Conservation (phyloP, 139 green algal genomes). For the Spirogloea muscicola region DNA sequence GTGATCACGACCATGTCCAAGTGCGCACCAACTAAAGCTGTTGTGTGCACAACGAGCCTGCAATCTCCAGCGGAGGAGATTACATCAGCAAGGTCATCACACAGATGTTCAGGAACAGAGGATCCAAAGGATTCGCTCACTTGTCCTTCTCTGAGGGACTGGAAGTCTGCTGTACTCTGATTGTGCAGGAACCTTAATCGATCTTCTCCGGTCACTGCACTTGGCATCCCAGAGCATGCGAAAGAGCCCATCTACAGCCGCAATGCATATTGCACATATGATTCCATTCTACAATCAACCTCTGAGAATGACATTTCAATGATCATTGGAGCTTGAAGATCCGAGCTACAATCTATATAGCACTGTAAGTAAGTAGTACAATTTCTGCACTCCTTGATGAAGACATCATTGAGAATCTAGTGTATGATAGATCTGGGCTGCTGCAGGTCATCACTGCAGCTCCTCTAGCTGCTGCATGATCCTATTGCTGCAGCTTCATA, state of each 20-base stretch:
- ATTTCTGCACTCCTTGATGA: too few species aligned
- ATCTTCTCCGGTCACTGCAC: constrained; percentile 39
- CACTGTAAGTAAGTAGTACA: neutral
- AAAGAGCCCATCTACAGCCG: neutral
- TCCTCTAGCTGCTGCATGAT: too few species aligned
- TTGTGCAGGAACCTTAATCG: constrained; percentile 49
- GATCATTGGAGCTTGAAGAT: neutral
- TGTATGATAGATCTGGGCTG: too few species aligned
- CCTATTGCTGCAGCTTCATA: too few species aligned
- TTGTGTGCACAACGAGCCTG: neutral
- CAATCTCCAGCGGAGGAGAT: too few species aligned
- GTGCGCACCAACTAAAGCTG: too few species aligned
- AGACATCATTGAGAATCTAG: too few species aligned
- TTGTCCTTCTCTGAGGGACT: constrained; percentile 21
- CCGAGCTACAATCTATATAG: neutral
- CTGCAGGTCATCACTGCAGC: too few species aligned
- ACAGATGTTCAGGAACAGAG: constrained; percentile 6
- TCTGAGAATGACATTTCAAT: too few species aligned
- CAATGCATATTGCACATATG: neutral
- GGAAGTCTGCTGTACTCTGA: constrained; percentile 43
- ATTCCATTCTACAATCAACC: neutral
- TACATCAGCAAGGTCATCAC: neutral
- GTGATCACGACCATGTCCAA: too few species aligned
- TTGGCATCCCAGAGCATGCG: neutral
- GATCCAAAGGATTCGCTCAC: constrained; percentile 22